Evolutionary conservation across 192 early-diverging fungal species (phyloP).

Genomic region (Obelidium mucronatum): DNA sequence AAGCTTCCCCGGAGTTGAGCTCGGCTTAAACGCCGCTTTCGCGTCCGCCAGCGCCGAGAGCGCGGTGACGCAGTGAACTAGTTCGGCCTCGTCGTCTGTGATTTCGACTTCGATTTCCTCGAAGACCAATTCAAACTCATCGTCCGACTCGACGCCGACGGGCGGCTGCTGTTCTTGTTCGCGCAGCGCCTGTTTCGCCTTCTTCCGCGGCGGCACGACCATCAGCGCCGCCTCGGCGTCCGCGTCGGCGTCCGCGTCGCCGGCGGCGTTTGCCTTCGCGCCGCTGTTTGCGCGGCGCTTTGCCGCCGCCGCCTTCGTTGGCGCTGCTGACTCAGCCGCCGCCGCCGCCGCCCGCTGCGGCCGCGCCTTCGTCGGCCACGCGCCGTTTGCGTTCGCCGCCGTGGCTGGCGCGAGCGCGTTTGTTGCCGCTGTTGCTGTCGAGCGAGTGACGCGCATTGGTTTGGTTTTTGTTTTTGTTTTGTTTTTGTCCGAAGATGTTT

Average conservation of each 20-base stretch:
- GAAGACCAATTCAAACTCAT: neutral
- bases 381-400: too few species aligned
- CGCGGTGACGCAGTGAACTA: neutral
- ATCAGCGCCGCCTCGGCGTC: neutral
- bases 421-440: too few species aligned
- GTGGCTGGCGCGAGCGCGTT: too few species aligned
- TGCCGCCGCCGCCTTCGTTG: too few species aligned
- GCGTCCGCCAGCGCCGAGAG: slow-evolving; percentile 48
- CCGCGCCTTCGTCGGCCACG: too few species aligned
- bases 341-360: too few species aligned
- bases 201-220: too few species aligned
- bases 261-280: neutral
- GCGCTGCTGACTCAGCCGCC: too few species aligned
- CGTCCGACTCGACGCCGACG: neutral
- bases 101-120: neutral
- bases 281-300: too few species aligned
- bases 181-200: neutral
- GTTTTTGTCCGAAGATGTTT: too few species aligned
- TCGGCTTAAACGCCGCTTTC: slow-evolving; percentile 69
- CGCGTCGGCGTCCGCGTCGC: neutral
- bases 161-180: neutral
- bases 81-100: neutral
- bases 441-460: too few species aligned
- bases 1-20: slow-evolving; percentile 62
- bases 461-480: too few species aligned